Conservation (phyloP, 345 rosid genomes). For the Murraya paniculata region DNA sequence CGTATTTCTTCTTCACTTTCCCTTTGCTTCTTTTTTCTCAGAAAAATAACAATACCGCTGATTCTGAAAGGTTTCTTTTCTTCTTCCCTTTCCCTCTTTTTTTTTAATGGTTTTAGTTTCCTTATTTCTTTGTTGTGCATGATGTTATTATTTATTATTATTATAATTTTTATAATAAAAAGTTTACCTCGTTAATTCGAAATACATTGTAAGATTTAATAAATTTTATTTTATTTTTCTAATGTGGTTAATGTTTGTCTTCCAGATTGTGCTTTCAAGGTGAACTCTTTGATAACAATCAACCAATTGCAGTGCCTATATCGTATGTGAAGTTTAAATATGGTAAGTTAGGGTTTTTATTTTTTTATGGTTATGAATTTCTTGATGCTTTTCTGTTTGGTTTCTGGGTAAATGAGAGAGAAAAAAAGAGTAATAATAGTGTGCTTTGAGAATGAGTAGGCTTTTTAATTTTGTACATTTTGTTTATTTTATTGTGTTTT, state of each 20-base stretch:
- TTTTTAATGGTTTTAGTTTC: neutral
- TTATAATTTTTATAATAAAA: neutral
- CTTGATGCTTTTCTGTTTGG: neutral
- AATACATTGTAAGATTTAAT: neutral
- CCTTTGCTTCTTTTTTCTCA: too few species aligned
- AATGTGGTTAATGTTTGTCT: neutral
- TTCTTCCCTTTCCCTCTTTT: neutral
- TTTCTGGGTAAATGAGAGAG: neutral
- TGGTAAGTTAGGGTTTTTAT: constrained; percentile 11
- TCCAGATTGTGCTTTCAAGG: constrained; percentile 8
- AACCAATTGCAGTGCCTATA: neutral
- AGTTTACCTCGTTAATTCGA: neutral
- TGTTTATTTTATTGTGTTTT: neutral
- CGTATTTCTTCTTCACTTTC: too few species aligned
- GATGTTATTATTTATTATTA: neutral
- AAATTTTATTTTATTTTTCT: neutral
- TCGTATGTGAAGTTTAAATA: neutral
- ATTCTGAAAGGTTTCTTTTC: neutral
- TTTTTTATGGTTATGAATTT: neutral
- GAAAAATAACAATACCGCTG: neutral
- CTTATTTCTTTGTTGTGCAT: neutral
- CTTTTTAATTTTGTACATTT: too few species aligned
- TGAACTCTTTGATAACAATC: neutral
- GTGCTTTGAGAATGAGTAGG: too few species aligned
- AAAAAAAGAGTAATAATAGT: neutral